Evolutionary conservation across 306 rosid species (phyloP), one percentile per base, ranked within the genome.

Genomic region (Fragaria vesca): DNA sequence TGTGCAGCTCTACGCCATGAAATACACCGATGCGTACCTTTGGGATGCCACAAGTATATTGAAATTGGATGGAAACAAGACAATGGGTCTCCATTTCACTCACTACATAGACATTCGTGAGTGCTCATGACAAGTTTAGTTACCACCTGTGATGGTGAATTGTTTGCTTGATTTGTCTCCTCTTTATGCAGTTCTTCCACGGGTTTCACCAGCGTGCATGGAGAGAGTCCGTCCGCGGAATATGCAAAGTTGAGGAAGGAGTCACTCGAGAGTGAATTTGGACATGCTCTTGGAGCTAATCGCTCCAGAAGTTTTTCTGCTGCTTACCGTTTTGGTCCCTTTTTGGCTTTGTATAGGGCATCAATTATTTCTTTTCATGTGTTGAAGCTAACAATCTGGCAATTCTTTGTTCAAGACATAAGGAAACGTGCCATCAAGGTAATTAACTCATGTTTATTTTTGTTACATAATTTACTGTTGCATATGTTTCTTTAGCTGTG

Each of bases 241-340:
- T 95, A 95, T 81, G 99, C 99, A 51, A 95, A 83, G 88, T 82
- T 80, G 89, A 87, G 97, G 90, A 91, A 90, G 87, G 97, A 95
- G 77, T 88, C 87, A 7, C 83, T 95, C 28, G 99, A 95, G 84
- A 82, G 73, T 82, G 76, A 91, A 84, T 93, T 95, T 67, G 93
- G 97, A 77, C 93, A 79, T 69, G 89, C 91, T 75, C 88, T 93
- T 57, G 97, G 93, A 82, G 81, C 86, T 74, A 80, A 90, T 77
- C 77, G 93, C 81, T 88, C 92, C 58, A 87, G 84, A 84, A 88
- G 89, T 78, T 86, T 85, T 83, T 88, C 91, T 12, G 61, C 86
- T 75, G 69, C 89, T 78, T 88, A 88, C 83, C 81, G 83, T 30
- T 95, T 95, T 72, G 95, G 97, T 28, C 95, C 97, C 0, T 93